A percentile compares a stretch with the other conserved stretches of the same genome.
Conservation (phyloP, 202 grass and related monocot species). For the Zoysia matrella region DNA sequence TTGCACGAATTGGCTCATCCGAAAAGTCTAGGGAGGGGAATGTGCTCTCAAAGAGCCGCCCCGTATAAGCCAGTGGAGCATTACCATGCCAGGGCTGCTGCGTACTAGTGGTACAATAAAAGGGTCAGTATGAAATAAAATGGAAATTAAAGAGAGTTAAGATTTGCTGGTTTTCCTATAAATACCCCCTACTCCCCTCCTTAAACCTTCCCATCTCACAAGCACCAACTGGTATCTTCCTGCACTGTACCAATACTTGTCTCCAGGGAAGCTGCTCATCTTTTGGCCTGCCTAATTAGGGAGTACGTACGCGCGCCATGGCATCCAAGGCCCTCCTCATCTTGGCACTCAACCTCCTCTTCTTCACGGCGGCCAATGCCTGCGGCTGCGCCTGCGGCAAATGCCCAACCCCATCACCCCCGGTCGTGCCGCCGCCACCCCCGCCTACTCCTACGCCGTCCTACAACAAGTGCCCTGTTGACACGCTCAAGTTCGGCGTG, state of each 20-base stretch:
- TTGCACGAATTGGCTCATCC: background rate
- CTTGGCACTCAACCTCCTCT: conserved; percentile 56
- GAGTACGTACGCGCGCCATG: conserved; percentile 23
- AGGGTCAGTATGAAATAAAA: background rate
- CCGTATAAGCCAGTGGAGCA: background rate
- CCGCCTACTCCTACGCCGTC: conserved; percentile 16
- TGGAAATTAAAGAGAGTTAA: background rate
- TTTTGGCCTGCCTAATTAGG: background rate
- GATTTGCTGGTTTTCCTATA: conserved; percentile 35
- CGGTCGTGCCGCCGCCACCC: conserved; percentile 23
- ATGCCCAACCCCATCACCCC: conserved; percentile 46
- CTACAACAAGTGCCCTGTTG: conserved; percentile 53
- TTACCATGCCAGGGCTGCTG: background rate
- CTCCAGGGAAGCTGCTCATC: background rate
- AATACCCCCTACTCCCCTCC: conserved; percentile 34
- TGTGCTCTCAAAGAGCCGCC: background rate
- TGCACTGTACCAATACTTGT: background rate
- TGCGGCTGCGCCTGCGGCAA: conserved; percentile 38
- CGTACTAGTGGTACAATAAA: background rate
- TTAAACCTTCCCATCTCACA: conserved; percentile 32
- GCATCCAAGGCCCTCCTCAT: conserved; percentile 43
- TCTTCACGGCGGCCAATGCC: conserved; percentile 55
- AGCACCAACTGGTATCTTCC: conserved; percentile 1
- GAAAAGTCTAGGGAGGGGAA: background rate
- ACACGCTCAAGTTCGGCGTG: conserved; percentile 74